Evolutionary conservation across 2,329 filamentous ascomycete genomes (phyloP).

Genomic region (Coniochaeta sp.): DNA sequence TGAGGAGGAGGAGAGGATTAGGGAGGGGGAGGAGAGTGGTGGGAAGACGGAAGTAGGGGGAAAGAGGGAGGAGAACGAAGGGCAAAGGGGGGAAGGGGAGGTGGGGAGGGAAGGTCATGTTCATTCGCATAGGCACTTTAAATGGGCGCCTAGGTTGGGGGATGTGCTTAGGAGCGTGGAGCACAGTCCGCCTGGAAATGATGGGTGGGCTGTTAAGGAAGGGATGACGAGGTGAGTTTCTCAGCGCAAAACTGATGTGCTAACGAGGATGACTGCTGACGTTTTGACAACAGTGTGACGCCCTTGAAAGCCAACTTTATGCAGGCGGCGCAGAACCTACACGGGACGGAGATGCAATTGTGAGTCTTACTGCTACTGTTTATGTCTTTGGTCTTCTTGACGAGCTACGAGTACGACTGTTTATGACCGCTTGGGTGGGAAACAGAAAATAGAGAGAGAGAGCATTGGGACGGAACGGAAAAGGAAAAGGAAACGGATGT

Average conservation of each 20-base stretch:
- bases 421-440: neutral
- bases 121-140: constrained; percentile 81
- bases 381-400: neutral
- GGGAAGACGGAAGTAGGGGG: constrained; percentile 25
- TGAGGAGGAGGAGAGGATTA: constrained; percentile 66
- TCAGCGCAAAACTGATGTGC: constrained; percentile 9
- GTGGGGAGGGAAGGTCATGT: constrained; percentile 23
- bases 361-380: constrained; percentile 46
- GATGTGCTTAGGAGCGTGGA: constrained; percentile 88
- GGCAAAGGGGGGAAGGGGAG: constrained; percentile 28
- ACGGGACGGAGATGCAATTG: constrained; percentile 70
- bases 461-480: neutral
- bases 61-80: constrained; percentile 17
- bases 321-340: constrained; percentile 57
- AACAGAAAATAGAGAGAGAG: neutral
- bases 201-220: constrained; percentile 88
- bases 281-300: constrained; percentile 58
- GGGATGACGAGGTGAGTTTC: constrained; percentile 69
- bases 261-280: neutral
- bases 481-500: neutral
- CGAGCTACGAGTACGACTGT: neutral
- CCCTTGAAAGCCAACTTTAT: constrained; percentile 90
- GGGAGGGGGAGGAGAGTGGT: constrained; percentile 50
- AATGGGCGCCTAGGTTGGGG: constrained; percentile 82
- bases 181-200: constrained; percentile 70